Percentiles rank a stretch among this genome's conserved stretches.
These are phyloP conservation scores for Hyaloscypha finlandica DNA, from an alignment of 495 filamentous ascomycete genomes.

Conservation along the genomic window DNA sequence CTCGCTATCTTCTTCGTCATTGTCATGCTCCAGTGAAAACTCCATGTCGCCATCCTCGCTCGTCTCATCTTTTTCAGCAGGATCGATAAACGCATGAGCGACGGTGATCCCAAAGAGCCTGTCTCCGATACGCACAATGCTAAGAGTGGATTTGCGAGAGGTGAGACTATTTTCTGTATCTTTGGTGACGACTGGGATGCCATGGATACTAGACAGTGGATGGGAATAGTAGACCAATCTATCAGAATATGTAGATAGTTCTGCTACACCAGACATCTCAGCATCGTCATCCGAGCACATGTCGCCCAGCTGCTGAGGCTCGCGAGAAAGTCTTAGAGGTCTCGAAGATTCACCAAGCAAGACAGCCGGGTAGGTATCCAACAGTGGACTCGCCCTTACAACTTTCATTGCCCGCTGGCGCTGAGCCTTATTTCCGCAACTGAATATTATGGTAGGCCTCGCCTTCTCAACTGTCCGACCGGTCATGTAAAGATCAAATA, in stretches of 20 bases:
- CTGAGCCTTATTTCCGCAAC: conserved; percentile 11
- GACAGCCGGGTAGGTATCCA: conserved; percentile 11
- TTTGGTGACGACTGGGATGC: not conserved
- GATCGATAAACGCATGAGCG: conserved; percentile 10
- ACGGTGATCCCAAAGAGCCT: conserved; percentile 11
- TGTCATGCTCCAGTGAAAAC: not conserved
- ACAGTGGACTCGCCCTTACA: conserved; percentile 5
- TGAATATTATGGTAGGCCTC: conserved; percentile 19
- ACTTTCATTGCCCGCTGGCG: conserved; percentile 22
- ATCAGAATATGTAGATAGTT: not conserved
- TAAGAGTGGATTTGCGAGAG: conserved; percentile 11
- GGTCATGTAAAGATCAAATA: conserved; percentile 23
- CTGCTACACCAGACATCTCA: not conserved
- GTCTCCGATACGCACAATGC: conserved; percentile 7
- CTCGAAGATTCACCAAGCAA: conserved; percentile 10
- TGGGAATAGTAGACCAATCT: not conserved
- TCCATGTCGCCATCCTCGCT: not conserved
- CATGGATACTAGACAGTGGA: not conserved
- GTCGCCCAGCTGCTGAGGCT: too few species aligned
- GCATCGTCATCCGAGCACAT: not conserved
- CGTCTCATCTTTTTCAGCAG: not conserved
- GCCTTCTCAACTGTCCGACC: conserved; percentile 6
- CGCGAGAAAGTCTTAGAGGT: not conserved
- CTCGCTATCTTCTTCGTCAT: not conserved
- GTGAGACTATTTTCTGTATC: not conserved